A percentile compares a stretch with the other conserved stretches of the same genome.
Conservation (phyloP, 1,284 basidiomycete species). For the Rhodotorula sp. region DNA sequence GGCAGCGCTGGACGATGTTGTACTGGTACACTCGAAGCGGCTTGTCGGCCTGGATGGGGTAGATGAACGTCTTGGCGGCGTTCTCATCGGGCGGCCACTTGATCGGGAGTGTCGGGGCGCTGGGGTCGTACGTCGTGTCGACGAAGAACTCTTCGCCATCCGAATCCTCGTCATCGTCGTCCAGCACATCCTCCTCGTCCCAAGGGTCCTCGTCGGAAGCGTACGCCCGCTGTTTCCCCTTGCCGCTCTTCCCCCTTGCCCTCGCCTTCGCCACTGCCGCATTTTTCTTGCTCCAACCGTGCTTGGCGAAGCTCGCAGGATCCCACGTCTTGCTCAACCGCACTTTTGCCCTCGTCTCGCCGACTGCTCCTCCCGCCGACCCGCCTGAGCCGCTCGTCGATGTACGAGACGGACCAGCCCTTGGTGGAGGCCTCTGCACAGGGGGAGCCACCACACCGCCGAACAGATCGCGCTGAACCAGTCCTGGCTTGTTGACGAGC, state of each 20-base stretch:
- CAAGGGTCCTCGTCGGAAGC: constrained; percentile 31
- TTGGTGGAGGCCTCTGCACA: background rate
- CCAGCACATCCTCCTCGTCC: constrained; percentile 44
- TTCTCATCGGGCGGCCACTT: constrained; percentile 71
- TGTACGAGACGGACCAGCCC: constrained; percentile 13
- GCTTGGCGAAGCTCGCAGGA: constrained; percentile 35
- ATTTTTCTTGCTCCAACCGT: constrained; percentile 41
- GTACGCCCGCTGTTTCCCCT: constrained; percentile 52
- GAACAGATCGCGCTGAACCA: constrained; percentile 42
- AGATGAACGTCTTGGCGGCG: constrained; percentile 85
- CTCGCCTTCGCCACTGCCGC: constrained; percentile 61
- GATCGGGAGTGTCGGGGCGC: constrained; percentile 66
- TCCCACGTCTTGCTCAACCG: constrained; percentile 34
- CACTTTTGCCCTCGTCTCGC: constrained; percentile 32
- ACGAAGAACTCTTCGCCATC: constrained; percentile 32
- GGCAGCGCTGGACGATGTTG: constrained; percentile 81
- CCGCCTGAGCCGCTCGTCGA: constrained; percentile 2
- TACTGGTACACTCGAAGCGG: constrained; percentile 80
- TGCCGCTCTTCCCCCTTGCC: constrained; percentile 50
- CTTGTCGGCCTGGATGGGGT: constrained; percentile 82
- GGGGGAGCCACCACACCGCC: constrained; percentile 26
- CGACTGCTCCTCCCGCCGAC: background rate
- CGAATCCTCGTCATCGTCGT: constrained; percentile 47
- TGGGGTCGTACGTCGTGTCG: constrained; percentile 42
- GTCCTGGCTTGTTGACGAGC: constrained; percentile 28